Evolutionary conservation across 306 rosid species (phyloP).

Genomic region (Styphnolobium japonicum): DNA sequence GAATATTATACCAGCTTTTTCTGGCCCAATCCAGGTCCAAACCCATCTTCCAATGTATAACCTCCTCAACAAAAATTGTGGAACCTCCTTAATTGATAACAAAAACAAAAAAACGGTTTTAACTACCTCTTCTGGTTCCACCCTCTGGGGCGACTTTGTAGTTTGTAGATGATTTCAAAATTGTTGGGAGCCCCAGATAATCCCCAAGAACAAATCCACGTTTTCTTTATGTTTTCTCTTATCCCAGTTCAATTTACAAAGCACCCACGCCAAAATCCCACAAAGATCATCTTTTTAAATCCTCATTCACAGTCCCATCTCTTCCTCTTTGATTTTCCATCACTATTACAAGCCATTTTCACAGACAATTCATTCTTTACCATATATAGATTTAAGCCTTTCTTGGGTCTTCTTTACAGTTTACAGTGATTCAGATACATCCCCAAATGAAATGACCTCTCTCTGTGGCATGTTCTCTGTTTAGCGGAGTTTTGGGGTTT

Average conservation of each 20-base stretch:
- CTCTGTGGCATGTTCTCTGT: background rate
- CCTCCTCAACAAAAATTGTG: no score
- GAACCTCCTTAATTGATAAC: no score
- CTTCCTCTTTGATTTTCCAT: background rate
- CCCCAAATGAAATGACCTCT: background rate
- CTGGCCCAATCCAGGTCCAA: no score
- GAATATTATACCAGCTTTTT: no score
- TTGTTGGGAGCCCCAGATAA: background rate
- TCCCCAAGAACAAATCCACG: background rate
- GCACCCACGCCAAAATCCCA: background rate
- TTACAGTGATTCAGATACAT: no score
- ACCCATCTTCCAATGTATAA: no score
- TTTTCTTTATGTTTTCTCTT: background rate
- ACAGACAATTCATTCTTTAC: background rate
- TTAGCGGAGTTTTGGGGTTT: background rate
- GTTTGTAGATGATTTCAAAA: background rate
- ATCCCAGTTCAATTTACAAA: background rate
- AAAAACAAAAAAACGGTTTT: conserved; percentile 12
- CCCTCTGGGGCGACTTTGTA: background rate
- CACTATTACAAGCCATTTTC: background rate
- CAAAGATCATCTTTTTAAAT: background rate
- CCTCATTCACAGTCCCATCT: background rate
- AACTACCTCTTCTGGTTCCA: conserved; percentile 1
- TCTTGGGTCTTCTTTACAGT: no score
- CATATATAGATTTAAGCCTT: background rate